Evolutionary conservation across 2,329 filamentous ascomycete species (phyloP).

Genomic region (Albophoma yamanashiensis): DNA sequence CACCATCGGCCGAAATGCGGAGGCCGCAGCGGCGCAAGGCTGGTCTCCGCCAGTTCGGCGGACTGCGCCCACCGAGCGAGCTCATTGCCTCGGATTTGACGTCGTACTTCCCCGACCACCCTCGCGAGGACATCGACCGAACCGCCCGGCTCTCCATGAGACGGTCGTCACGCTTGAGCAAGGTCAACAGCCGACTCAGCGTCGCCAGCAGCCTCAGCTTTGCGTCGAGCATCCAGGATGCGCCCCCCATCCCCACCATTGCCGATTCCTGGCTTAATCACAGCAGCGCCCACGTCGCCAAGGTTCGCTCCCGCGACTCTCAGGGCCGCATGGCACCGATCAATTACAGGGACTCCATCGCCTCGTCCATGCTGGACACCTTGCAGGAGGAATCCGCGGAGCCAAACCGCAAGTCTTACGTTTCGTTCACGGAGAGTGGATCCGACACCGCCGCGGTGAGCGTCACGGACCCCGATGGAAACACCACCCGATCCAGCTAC

Average conservation of each 20-base stretch:
- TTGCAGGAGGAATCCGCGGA: constrained; percentile 86
- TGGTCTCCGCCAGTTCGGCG: constrained; percentile 73
- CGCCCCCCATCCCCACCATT: constrained; percentile 89
- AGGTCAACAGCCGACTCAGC: constrained; percentile 84
- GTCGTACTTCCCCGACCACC: constrained; percentile 94
- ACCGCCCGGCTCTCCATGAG: constrained; percentile 89
- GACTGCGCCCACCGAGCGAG: constrained; percentile 87
- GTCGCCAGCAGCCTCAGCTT: constrained; percentile 90
- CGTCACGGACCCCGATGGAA: constrained; percentile 68
- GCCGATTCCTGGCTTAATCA: constrained; percentile 81
- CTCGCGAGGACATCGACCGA: constrained; percentile 87
- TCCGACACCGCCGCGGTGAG: constrained; percentile 62
- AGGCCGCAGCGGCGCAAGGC: constrained; percentile 36
- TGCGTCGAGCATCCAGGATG: constrained; percentile 84
- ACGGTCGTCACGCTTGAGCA: constrained; percentile 81
- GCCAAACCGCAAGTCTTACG: constrained; percentile 88
- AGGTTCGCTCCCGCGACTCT: constrained; percentile 32
- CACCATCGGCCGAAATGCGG: constrained; percentile 35
- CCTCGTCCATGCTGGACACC: constrained; percentile 80
- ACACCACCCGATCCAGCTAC: constrained; percentile 64
- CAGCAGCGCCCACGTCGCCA: constrained; percentile 25
- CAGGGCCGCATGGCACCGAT: constrained; percentile 30
- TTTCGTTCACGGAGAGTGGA: constrained; percentile 71
- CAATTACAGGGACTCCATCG: constrained; percentile 72
- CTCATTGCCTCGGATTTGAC: constrained; percentile 93